phyloP scores from a whole-genome alignment of 2,329 filamentous ascomycete species.

The Endothia cerciana region DNA sequence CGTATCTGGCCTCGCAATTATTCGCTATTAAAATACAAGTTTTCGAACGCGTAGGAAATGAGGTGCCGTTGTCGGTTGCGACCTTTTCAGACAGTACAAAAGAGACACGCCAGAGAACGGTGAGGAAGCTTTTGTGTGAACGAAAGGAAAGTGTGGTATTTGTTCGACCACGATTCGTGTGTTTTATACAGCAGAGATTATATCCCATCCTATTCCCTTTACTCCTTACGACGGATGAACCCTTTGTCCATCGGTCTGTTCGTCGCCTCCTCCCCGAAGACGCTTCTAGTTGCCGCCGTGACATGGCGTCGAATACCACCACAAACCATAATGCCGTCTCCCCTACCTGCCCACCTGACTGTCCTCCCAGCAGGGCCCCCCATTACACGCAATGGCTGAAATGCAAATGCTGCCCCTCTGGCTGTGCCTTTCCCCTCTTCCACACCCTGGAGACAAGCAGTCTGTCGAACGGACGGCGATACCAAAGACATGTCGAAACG shows the following conservation, averaged over 20 bases:
- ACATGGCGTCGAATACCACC: neutral
- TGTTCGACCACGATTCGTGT: conserved; percentile 24
- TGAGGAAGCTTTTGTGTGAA: neutral
- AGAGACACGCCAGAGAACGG: neutral
- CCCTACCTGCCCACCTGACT: neutral
- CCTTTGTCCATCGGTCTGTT: neutral
- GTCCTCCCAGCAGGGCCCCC: neutral
- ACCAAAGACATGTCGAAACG: conserved; percentile 13
- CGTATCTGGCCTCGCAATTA: no score
- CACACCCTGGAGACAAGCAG: neutral
- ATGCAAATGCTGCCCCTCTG: neutral
- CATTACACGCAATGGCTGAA: conserved; percentile 15
- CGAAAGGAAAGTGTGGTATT: conserved; percentile 23
- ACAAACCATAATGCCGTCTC: neutral
- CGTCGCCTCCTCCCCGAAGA: neutral
- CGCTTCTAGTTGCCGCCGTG: neutral
- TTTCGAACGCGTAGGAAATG: no score
- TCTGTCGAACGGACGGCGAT: conserved; percentile 10
- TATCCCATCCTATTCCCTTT: conserved; percentile 17
- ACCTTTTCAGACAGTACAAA: neutral
- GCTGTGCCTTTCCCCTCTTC: neutral
- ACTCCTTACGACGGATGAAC: conserved; percentile 5
- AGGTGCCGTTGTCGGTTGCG: neutral
- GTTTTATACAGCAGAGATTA: conserved; percentile 31
- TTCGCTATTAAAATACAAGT: no score